Base-by-base conservation (phyloP, 2,329 filamentous ascomycete species). In the Colletotrichum nymphaeae region DNA sequence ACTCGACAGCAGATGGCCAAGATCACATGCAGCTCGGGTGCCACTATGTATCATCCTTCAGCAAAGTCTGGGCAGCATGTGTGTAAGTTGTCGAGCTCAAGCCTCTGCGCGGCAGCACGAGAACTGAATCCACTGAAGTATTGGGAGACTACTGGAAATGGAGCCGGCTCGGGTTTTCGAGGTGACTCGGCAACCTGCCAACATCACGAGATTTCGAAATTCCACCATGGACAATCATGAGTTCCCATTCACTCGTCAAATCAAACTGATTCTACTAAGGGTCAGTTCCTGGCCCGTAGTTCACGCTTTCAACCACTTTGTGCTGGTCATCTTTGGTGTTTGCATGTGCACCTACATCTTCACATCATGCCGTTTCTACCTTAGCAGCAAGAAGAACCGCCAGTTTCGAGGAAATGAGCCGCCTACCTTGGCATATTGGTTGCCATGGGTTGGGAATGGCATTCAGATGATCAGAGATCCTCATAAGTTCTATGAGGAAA, bases 361-460 rank as follows among this genome's bases (percentile, higher is more conserved):
- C 26, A 62, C 58, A 62, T 28, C 58, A 46, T 42, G 22, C 19
- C 58, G 58, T 19, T 62, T 62, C 3, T 12, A 26, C 37, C 58
- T 62, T 3, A 26, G 26, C 37, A 62, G 35, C 35, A 22, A 24
- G 22, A 22, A 35, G 14, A 49, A 37, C 42, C 58, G 37, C 26
- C 58, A 49, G 14, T 62, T 62, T 9, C 32, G 32, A 24, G 58
- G 58, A 62, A 62, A 62, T 30, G 58, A 62, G 58, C 58, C 58
- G 12, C 58, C 58, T 12, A 62, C 58, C 6, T 49, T 62, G 35
- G 19, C 58, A 46, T 62, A 62, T 37, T 62, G 35, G 58, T 14
- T 62, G 26, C 58, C 58, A 35, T 62, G 58, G 58, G 24, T 62
- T 49, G 58, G 58, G 7, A 62, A 62, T 24, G 58, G 58, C 24